Evolutionary conservation across 1,284 basidiomycete genomes (phyloP).

Genomic region (Termitomyces sp.): DNA sequence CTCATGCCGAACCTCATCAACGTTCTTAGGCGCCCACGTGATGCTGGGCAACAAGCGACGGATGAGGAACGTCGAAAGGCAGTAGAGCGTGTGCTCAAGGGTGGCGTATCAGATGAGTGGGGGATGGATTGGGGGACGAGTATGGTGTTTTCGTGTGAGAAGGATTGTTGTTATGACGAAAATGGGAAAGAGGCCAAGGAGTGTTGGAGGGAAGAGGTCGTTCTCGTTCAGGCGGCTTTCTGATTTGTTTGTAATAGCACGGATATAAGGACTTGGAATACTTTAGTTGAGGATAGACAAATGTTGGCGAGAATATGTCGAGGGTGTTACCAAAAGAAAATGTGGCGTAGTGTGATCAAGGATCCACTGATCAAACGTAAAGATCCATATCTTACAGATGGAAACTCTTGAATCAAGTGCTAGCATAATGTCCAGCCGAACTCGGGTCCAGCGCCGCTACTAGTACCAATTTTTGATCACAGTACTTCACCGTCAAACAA

Average conservation of each 20-base stretch:
- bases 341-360: not conserved
- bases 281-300: not conserved
- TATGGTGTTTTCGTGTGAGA: slow-evolving; percentile 73
- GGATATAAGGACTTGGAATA: not conserved
- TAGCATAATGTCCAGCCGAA: not conserved
- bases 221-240: slow-evolving; percentile 49
- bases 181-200: slow-evolving; percentile 36
- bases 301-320: not conserved
- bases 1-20: slow-evolving; percentile 86
- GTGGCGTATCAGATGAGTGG: slow-evolving; percentile 27
- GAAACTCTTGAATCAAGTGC: too few species aligned
- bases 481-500: too few species aligned
- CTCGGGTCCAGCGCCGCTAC: not conserved
- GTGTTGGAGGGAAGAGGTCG: slow-evolving; percentile 69
- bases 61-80: slow-evolving; percentile 57
- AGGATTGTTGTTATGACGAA: slow-evolving; percentile 58
- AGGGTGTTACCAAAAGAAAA: too few species aligned
- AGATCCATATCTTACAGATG: not conserved
- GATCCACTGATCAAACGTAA: not conserved
- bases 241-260: slow-evolving; percentile 3
- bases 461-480: not conserved
- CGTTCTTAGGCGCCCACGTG: slow-evolving; percentile 39
- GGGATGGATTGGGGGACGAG: slow-evolving; percentile 86
- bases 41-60: slow-evolving; percentile 32
- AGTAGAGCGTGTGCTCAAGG: slow-evolving; percentile 47